phyloP scores from a whole-genome alignment of 2,329 filamentous ascomycete species.

The Cladosporium cucumerinum region DNA sequence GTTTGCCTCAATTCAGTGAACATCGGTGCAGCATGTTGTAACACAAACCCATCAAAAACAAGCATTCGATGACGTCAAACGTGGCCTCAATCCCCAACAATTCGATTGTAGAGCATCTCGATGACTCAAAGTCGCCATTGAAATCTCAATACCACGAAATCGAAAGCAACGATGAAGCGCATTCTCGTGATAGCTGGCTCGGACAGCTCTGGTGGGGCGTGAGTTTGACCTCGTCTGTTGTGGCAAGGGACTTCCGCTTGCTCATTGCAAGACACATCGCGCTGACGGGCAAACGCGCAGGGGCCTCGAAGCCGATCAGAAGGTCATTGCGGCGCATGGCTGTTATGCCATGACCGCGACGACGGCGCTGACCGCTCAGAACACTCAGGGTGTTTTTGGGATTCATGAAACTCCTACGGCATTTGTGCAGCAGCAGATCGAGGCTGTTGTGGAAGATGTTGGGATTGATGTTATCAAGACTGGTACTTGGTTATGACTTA shows the following conservation, averaged over 20 bases:
- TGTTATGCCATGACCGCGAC: conserved; percentile 97
- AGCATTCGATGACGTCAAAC: conserved; percentile 15
- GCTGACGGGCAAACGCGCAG: conserved; percentile 44
- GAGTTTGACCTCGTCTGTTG: conserved; percentile 40
- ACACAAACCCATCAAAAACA: conserved; percentile 6
- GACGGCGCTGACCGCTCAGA: conserved; percentile 92
- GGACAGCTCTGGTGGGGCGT: conserved; percentile 88
- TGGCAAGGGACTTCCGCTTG: conserved; percentile 5
- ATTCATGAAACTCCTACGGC: conserved; percentile 75
- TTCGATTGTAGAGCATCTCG: background rate
- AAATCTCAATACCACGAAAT: background rate
- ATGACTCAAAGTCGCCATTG: conserved; percentile 14
- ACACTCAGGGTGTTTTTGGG: conserved; percentile 77
- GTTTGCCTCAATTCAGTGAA: background rate
- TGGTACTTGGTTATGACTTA: conserved; percentile 49
- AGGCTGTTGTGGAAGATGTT: conserved; percentile 78
- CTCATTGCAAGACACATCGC: background rate
- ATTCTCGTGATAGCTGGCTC: conserved; percentile 84
- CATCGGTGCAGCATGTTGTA: background rate
- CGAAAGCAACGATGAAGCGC: conserved; percentile 39
- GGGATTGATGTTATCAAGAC: conserved; percentile 89
- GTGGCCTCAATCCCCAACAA: background rate
- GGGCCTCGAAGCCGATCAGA: conserved; percentile 92
- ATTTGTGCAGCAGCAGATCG: conserved; percentile 82
- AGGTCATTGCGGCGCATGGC: conserved; percentile 85